phyloP scores from a whole-genome alignment of 2,329 filamentous ascomycete genomes.

The Alternaria gaisen region DNA sequence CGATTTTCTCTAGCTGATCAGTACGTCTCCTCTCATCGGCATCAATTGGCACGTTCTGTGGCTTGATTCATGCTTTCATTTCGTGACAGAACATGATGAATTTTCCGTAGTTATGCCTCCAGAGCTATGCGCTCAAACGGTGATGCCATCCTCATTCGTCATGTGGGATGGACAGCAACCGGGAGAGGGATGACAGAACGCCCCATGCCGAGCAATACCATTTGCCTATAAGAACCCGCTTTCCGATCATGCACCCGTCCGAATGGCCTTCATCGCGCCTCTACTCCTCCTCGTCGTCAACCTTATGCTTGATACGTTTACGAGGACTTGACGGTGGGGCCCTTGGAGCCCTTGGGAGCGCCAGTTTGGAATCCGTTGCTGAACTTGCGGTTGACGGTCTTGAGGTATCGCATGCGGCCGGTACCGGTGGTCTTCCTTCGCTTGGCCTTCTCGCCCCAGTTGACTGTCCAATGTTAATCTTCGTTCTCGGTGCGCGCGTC shows the following conservation, averaged over 20 bases:
- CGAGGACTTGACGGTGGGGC: slow-evolving; percentile 56
- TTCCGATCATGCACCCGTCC: slow-evolving; percentile 42
- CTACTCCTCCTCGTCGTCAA: slow-evolving; percentile 27
- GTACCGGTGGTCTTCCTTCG: slow-evolving; percentile 99
- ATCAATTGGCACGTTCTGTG: slow-evolving; percentile 12
- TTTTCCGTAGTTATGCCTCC: slow-evolving; percentile 51
- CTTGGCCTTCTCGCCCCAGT: slow-evolving; percentile 99
- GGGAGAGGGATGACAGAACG: slow-evolving; percentile 49
- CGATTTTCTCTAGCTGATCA: not conserved
- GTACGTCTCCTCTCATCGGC: not conserved
- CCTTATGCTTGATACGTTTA: slow-evolving; percentile 23
- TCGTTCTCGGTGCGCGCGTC: slow-evolving; percentile 15
- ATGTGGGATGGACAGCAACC: slow-evolving; percentile 43
- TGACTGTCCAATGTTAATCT: slow-evolving; percentile 69
- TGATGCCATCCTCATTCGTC: slow-evolving; percentile 42
- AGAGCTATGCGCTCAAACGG: slow-evolving; percentile 42
- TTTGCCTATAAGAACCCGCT: slow-evolving; percentile 45
- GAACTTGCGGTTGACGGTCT: slow-evolving; percentile 90
- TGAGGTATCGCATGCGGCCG: slow-evolving; percentile 95
- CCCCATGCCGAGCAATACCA: slow-evolving; percentile 51
- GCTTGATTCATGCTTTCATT: slow-evolving; percentile 43
- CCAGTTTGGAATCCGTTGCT: slow-evolving; percentile 98
- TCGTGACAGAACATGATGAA: slow-evolving; percentile 52
- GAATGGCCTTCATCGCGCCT: slow-evolving; percentile 38
- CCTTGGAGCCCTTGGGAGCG: slow-evolving; percentile 82